These are phyloP conservation scores for Botrytis tulipae DNA, from an alignment of 2,329 filamentous ascomycete species.

Conservation along the genomic window DNA sequence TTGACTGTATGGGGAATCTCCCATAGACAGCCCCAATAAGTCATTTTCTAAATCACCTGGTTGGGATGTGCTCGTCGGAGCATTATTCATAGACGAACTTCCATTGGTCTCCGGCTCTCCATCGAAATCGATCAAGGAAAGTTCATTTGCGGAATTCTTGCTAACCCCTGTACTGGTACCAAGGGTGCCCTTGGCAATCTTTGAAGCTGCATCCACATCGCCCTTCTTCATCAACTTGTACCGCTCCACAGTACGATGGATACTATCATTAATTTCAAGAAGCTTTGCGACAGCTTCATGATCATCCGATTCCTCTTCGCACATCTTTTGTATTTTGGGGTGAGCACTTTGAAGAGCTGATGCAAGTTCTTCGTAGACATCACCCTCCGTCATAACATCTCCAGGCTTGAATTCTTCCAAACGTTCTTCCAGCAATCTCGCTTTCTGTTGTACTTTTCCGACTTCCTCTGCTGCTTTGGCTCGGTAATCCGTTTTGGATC, in stretches of 20 bases:
- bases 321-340: constrained; percentile 99
- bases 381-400: constrained; percentile 69
- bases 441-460: constrained; percentile 92
- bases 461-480: constrained; percentile 97
- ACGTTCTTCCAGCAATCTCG: constrained; percentile 86
- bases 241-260: constrained; percentile 91
- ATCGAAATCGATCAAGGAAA: constrained; percentile 93
- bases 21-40: constrained; percentile 81
- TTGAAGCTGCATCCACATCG: constrained; percentile 78
- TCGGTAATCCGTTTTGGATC: constrained; percentile 94
- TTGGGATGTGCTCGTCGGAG: constrained; percentile 39
- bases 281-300: constrained; percentile 93
- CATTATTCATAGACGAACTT: constrained; percentile 45
- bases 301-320: constrained; percentile 96
- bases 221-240: constrained; percentile 97
- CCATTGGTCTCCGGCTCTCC: constrained; percentile 59
- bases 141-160: constrained; percentile 68
- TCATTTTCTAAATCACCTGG: constrained; percentile 80
- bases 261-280: constrained; percentile 97
- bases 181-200: constrained; percentile 78
- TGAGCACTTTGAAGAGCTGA: constrained; percentile 88
- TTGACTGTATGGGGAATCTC: constrained; percentile 60
- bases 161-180: constrained; percentile 63
- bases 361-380: constrained; percentile 79
- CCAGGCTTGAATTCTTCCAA: constrained; percentile 79